Base-by-base conservation (phyloP, 352 stramenopile species). In the Aphanomyces cochlioides region DNA sequence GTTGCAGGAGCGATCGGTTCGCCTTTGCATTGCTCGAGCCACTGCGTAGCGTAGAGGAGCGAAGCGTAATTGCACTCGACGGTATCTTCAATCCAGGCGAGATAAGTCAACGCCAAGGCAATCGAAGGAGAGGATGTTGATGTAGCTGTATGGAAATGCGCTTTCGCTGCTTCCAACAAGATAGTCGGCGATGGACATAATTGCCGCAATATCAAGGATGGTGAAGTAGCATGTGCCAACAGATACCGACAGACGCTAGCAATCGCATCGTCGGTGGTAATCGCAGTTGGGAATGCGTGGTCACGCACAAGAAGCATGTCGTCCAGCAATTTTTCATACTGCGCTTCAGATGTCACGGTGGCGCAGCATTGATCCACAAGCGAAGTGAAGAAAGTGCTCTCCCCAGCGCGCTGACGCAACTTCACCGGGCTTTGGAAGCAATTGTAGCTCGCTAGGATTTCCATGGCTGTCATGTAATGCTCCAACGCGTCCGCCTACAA, bases 401-500 rank as follows among this genome's bases (percentile, higher is more conserved):
- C 41, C 7, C 10, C 6, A n/a, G 47, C 34, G 17, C 41, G 43
- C 13, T 37, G n/a, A 8, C 47, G 63, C 5, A 70, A 37, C 47
- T 10, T 36, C 21, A 47, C 21, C 3, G 64, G 64, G 40, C 64
- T 70, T 10, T 48, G n/a, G 21, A 59, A 53, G 7, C 59, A 21
- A 8, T 15, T 12, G 40, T 70, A 70, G 10, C 40, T 37, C 2
- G 45, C 47, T 5, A 54, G 56, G 48, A 54, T 54, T 37, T 70
- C 64, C 64, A 70, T 70, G 28, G 47, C 64, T 7, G 53, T 56
- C 64, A 70, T 70, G 13, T 53, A 53, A 3, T 19, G 36, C 54
- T 70, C 43, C n/a, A 70, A 39, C 45, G 53, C 47, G 21, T 70
- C 64, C 5, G 19, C 64, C 28, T 58, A 45, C 13, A 5, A 15